These are phyloP conservation scores for Nannochloris sp. DNA, from an alignment of 139 green algal species.

Conservation along the genomic window DNA sequence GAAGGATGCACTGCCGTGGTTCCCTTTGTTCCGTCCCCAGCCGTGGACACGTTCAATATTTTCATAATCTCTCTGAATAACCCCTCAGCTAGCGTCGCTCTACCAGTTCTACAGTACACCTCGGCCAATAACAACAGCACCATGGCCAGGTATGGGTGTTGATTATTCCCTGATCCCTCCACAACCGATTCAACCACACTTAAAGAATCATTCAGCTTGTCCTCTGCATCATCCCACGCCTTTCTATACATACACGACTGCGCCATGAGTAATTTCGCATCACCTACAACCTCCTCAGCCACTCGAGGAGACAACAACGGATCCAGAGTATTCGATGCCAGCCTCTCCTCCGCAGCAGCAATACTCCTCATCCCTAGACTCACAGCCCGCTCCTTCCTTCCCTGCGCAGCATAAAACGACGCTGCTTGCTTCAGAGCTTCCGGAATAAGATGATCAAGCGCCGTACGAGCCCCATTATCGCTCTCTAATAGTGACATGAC, in stretches of 20 bases:
- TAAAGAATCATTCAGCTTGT: conserved; percentile 30
- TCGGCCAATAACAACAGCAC: conserved; percentile 52
- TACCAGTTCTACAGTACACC: conserved; percentile 50
- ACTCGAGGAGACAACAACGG: conserved; percentile 14
- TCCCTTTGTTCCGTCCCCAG: background rate
- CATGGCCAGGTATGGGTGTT: conserved; percentile 32
- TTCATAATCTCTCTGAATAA: conserved; percentile 49
- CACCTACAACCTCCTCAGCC: conserved; percentile 26
- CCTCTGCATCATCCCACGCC: conserved; percentile 56
- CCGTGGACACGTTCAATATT: conserved; percentile 22
- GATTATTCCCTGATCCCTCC: conserved; percentile 6
- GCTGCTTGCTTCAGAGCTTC: conserved; percentile 25
- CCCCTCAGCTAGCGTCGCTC: conserved; percentile 66
- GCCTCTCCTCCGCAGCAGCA: conserved; percentile 5
- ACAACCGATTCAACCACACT: conserved; percentile 19
- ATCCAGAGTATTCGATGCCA: conserved; percentile 6
- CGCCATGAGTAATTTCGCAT: conserved; percentile 22
- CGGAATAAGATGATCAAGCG: conserved; percentile 20
- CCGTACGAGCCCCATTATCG: background rate
- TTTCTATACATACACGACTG: conserved; percentile 22
- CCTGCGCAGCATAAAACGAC: conserved; percentile 17
- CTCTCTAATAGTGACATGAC: conserved; percentile 25
- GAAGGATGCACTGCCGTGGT: conserved; percentile 39
- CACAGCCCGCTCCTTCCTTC: conserved; percentile 6
- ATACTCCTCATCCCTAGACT: conserved; percentile 9